A percentile compares a stretch with the other conserved stretches of the same genome.
Conservation (phyloP, 2,329 filamentous ascomycete genomes). For the Ophiocordyceps camponoti-rufipedis region DNA sequence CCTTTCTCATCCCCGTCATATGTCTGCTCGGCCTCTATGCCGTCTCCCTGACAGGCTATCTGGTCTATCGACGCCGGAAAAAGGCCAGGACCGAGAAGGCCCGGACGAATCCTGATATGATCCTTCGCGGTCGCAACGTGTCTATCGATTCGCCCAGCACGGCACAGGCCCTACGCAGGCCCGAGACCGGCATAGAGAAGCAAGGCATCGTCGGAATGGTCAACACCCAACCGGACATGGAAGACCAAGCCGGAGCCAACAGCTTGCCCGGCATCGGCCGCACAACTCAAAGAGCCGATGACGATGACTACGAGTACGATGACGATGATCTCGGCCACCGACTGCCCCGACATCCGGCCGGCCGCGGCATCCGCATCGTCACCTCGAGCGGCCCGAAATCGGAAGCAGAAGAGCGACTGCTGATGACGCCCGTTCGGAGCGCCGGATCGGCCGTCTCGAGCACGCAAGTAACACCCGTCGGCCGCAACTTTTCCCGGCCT, state of each 20-base stretch:
- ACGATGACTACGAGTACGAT: background rate
- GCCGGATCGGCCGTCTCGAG: background rate
- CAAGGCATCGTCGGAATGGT: slow-evolving; percentile 2
- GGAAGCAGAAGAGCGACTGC: background rate
- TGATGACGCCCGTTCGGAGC: background rate
- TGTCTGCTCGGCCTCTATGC: slow-evolving; percentile 12
- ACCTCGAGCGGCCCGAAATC: background rate
- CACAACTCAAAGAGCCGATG: background rate
- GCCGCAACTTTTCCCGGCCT: background rate
- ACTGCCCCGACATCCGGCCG: background rate
- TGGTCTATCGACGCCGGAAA: slow-evolving; percentile 10
- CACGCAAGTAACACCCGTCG: background rate
- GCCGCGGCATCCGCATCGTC: background rate
- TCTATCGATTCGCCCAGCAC: slow-evolving; percentile 8
- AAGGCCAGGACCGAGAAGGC: slow-evolving; percentile 6
- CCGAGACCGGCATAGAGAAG: slow-evolving; percentile 5
- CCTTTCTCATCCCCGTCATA: slow-evolving; percentile 12
- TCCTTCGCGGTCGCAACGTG: slow-evolving; percentile 4
- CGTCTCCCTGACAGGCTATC: slow-evolving; percentile 9
- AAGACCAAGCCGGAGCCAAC: background rate
- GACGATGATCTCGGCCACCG: background rate
- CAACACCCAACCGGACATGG: background rate
- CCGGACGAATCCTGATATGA: slow-evolving; percentile 3
- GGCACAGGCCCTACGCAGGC: slow-evolving; percentile 5
- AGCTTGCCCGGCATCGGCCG: background rate